Evolutionary conservation across 192 early-diverging fungal genomes (phyloP).

Genomic region (Lunasporangiospora selenospora): DNA sequence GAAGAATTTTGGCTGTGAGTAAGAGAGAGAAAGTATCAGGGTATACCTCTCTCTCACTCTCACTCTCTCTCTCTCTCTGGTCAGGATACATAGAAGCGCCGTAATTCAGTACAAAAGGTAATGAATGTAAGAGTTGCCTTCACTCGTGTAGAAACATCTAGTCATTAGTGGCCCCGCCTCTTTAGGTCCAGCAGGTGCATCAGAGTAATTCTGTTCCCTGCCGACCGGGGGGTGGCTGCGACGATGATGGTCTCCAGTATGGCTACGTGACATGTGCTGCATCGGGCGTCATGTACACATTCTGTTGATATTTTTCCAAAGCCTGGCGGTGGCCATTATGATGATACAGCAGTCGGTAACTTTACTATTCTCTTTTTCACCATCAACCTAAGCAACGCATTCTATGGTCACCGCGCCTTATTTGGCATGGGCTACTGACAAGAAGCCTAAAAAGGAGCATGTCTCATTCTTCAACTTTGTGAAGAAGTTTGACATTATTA

Average conservation of each 20-base stretch:
- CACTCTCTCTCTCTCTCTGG: too few species aligned
- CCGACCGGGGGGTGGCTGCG: conserved; percentile 10
- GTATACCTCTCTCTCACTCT: too few species aligned
- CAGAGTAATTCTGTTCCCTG: conserved; percentile 15
- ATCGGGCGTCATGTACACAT: conserved; percentile 15
- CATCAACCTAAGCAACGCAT: too few species aligned
- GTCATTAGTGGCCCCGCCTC: conserved; percentile 11
- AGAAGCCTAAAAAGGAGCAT: conserved; percentile 17
- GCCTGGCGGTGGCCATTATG: not conserved
- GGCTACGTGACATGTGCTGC: conserved; percentile 12
- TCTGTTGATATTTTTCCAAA: conserved; percentile 13
- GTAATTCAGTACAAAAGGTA: too few species aligned
- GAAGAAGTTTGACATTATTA: conserved; percentile 13
- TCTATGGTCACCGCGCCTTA: not conserved
- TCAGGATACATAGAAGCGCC: too few species aligned
- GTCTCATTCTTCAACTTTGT: conserved; percentile 15
- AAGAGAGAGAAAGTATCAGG: too few species aligned
- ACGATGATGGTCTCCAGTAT: conserved; percentile 12
- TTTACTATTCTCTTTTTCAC: too few species aligned
- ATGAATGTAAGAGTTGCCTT: too few species aligned
- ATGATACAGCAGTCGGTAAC: conserved; percentile 3
- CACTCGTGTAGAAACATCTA: too few species aligned
- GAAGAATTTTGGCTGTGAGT: too few species aligned
- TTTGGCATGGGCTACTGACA: not conserved
- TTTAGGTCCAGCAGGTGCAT: conserved; percentile 17